Conservation (phyloP, 331 rosid species). For the Malus hybrid region DNA sequence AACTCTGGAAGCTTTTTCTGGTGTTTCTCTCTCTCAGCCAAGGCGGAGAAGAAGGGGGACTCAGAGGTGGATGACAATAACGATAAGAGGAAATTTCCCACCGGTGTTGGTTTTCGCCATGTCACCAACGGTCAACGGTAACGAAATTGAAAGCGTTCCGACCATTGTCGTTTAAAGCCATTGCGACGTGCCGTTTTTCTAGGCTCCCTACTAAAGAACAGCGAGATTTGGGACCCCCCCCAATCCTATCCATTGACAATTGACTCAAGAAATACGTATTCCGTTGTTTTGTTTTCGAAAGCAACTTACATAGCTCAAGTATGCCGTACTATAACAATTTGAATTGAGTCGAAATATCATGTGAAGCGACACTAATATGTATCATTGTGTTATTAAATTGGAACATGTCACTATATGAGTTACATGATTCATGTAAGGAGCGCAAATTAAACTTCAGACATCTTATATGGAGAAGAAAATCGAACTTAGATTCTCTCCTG, state of each 20-base stretch:
- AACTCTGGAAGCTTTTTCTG: too few relatives aligned
- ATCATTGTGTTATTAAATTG: too few relatives aligned
- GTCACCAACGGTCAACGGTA: background rate
- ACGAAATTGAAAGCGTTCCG: background rate
- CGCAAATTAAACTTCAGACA: background rate
- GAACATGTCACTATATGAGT: too few relatives aligned
- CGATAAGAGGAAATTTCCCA: slow-evolving; percentile 20
- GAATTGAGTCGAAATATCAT: too few relatives aligned
- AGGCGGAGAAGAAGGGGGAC: background rate
- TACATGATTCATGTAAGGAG: too few relatives aligned
- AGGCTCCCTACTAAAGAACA: background rate
- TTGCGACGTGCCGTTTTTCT: background rate
- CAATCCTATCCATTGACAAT: background rate
- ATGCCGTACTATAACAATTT: too few relatives aligned
- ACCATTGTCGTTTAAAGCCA: slow-evolving; percentile 1
- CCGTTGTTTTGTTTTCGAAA: too few relatives aligned
- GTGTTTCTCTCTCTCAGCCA: background rate
- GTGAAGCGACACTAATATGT: too few relatives aligned
- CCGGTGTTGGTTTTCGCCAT: slow-evolving; percentile 9
- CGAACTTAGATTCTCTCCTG: too few relatives aligned
- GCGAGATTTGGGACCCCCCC: background rate
- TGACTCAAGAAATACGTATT: too few relatives aligned
- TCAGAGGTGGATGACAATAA: slow-evolving; percentile 10
- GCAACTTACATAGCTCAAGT: too few relatives aligned
- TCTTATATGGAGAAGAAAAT: too few relatives aligned